Evolutionary conservation across 2,329 filamentous ascomycete genomes (phyloP).

Genomic region (Cladosporium cucumerinum): DNA sequence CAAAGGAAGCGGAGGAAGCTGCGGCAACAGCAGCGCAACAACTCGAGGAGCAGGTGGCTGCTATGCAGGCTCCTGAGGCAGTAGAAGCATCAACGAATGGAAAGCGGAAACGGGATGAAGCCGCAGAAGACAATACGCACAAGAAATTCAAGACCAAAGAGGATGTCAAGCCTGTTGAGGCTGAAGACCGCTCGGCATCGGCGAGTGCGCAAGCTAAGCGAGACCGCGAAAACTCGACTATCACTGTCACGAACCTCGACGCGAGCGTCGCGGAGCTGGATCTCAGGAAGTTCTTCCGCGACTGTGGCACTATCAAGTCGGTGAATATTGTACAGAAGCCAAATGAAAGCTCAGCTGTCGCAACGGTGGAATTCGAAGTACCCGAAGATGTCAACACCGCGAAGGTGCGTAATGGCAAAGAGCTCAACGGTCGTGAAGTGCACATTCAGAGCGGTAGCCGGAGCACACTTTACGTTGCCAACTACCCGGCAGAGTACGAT

Average conservation of each 20-base stretch:
- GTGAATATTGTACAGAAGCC: conserved; percentile 65
- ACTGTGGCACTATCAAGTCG: conserved; percentile 80
- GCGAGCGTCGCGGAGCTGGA: conserved; percentile 65
- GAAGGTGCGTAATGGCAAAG: conserved; percentile 75
- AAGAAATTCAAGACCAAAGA: conserved; percentile 65
- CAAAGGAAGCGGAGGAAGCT: conserved; percentile 65
- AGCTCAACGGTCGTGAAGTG: conserved; percentile 69
- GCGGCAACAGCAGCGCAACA: conserved; percentile 51
- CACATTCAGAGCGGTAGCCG: conserved; percentile 70
- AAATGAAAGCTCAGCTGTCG: conserved; percentile 57
- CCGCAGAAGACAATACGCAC: conserved; percentile 50
- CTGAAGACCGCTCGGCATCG: conserved; percentile 36
- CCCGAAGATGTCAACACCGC: conserved; percentile 79
- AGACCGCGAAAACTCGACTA: conserved; percentile 84
- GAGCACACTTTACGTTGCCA: conserved; percentile 83
- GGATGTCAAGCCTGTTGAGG: conserved; percentile 16
- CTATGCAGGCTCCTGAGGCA: conserved; percentile 22
- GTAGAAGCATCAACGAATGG: conserved; percentile 26
- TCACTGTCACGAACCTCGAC: conserved; percentile 78
- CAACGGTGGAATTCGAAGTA: conserved; percentile 80
- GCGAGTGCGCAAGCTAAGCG: conserved; percentile 56
- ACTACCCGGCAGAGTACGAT: conserved; percentile 77
- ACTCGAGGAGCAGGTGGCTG: conserved; percentile 32
- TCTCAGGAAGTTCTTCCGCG: conserved; percentile 84
- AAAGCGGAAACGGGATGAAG: conserved; percentile 74